Base-by-base conservation (phyloP, 441 rosid genomes). In the Erodium moschatum region DNA sequence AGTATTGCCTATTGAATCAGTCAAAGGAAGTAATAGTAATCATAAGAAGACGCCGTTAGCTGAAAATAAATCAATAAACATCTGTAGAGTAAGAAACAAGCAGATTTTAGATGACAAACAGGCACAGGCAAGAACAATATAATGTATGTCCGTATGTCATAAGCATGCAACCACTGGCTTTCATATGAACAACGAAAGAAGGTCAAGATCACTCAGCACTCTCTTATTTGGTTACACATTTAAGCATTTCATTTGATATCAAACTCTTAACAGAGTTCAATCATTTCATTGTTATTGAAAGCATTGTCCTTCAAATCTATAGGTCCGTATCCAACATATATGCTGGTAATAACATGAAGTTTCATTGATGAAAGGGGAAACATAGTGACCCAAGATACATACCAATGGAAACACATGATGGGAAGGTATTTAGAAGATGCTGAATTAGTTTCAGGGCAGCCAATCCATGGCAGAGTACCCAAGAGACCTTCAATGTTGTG, bases 321-420 rank as follows among this genome's bases (percentile, higher is more conserved):
- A 35, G 42, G 27, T 24, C 4, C 4, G 8, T 7, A 4, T 35
- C 13, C 56, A 50, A n/a, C 18, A 50, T n/a, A 52, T 52, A 1
- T 52, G 58, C 58, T 52, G 13, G 4, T 13, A 52, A 15, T 2
- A 24, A 2, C 56, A 50, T 13, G 8, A 52, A 52, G 58, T 52
- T 52, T 52, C 58, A 13, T 15, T 6, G 58, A n/a, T 15, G 58
- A 52, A n/a, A 6, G 19, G 1, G 20, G 8, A 0, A 24, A 24
- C 27, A 24, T 24, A 24, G 27, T 24, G 27, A 24, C 27, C 27
- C 15, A 2, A 5, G 58, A 52, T 52, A 16, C 73, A 38, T 82
- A 94, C 97, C 97, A 19, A 94, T 80, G 29, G 97, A 94, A 76
- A 94, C 88, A 78, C 97, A 91, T 64, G 81, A 86, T 12, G 97